Percentiles rank a stretch among this genome's conserved stretches.
These are phyloP conservation scores for Lagerstroemia speciosa DNA, from an alignment of 345 rosid genomes.

Conservation along the genomic window DNA sequence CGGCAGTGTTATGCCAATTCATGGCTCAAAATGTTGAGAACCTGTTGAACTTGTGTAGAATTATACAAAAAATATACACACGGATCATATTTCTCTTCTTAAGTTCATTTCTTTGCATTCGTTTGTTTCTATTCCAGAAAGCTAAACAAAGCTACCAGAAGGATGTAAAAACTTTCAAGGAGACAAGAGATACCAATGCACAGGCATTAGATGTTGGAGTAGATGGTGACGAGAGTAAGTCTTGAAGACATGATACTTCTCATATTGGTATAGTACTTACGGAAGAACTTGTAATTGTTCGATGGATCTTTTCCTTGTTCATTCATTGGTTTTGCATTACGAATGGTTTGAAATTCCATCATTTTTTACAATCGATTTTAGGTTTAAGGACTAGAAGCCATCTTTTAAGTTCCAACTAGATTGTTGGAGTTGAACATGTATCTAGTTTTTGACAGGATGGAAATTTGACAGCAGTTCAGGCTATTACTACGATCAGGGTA, in stretches of 20 bases:
- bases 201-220: slow-evolving; percentile 35
- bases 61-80: background rate
- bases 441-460: slow-evolving; percentile 60
- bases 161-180: slow-evolving; percentile 54
- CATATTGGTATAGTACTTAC: background rate
- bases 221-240: slow-evolving; percentile 51
- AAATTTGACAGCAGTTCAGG: slow-evolving; percentile 52
- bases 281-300: background rate
- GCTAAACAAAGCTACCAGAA: slow-evolving; percentile 92
- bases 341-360: background rate
- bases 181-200: slow-evolving; percentile 43
- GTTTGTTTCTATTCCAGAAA: slow-evolving; percentile 46
- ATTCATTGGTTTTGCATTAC: background rate
- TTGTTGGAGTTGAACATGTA: slow-evolving; percentile 25
- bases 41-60: background rate
- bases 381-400: background rate
- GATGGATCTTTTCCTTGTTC: background rate
- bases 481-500: slow-evolving; percentile 50
- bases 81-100: background rate
- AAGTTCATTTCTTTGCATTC: background rate
- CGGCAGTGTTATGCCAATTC: background rate
- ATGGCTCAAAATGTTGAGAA: background rate
- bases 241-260: slow-evolving; percentile 3
- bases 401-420: slow-evolving; percentile 16
- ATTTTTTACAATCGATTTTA: background rate